A percentile compares a stretch with the other conserved stretches of the same genome.
Conservation (phyloP, 2,329 filamentous ascomycete species). For the Fusarium beomiforme region DNA sequence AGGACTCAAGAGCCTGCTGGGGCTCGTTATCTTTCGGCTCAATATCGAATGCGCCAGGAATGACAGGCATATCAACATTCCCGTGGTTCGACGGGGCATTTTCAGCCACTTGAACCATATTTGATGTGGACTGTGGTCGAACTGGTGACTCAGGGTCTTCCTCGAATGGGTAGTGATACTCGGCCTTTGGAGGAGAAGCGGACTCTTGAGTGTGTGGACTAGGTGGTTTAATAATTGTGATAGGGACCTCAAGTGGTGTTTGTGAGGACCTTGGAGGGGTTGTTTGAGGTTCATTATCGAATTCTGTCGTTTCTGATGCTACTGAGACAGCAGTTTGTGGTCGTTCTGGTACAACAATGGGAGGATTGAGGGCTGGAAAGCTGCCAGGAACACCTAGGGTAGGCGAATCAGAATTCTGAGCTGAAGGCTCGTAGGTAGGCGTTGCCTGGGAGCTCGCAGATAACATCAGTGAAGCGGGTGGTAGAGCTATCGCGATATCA, state of each 20-base stretch:
- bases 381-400: constrained; percentile 73
- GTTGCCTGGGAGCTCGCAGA: constrained; percentile 22
- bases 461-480: constrained; percentile 35
- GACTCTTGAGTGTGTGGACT: constrained; percentile 40
- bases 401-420: constrained; percentile 64
- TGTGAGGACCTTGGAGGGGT: constrained; percentile 57
- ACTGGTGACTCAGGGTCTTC: constrained; percentile 51
- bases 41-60: constrained; percentile 48
- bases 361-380: constrained; percentile 59
- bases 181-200: constrained; percentile 46
- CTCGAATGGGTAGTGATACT: constrained; percentile 63
- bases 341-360: constrained; percentile 55
- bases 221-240: constrained; percentile 43
- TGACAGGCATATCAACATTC: constrained; percentile 13
- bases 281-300: constrained; percentile 77
- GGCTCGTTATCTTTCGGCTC: constrained; percentile 49
- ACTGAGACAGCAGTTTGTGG: constrained; percentile 69
- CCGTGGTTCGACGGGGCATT: constrained; percentile 16
- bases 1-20: constrained; percentile 23
- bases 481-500: constrained; percentile 37
- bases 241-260: constrained; percentile 38
- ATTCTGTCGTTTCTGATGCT: constrained; percentile 72
- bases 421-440: constrained; percentile 11
- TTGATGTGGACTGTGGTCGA: constrained; percentile 5
- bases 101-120: constrained; percentile 34